These are phyloP conservation scores for Naganishia liquefaciens DNA, from an alignment of 1,284 basidiomycete species.

Conservation along the genomic window DNA sequence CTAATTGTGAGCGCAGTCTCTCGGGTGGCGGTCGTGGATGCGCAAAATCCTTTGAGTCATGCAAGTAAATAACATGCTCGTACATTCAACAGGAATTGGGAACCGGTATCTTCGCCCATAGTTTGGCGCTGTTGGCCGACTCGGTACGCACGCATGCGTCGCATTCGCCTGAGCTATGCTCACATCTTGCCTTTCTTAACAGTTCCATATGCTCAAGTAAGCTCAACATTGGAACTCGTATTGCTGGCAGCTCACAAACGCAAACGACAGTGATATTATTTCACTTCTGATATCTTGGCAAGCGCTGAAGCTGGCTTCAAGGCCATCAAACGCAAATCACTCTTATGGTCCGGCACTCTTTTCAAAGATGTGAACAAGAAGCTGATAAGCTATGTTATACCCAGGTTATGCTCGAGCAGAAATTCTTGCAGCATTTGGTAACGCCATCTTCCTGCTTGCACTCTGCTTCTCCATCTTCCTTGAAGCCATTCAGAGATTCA, in stretches of 20 bases:
- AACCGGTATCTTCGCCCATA: conserved; percentile 27
- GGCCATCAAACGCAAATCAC: conserved; percentile 26
- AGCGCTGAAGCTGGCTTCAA: conserved; percentile 76
- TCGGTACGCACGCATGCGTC: conserved; percentile 11
- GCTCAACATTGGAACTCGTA: neutral
- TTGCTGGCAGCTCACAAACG: neutral
- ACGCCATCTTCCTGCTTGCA: conserved; percentile 93
- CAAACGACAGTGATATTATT: conserved; percentile 76
- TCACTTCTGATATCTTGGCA: conserved; percentile 93
- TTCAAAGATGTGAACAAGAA: conserved; percentile 37
- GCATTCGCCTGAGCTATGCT: neutral
- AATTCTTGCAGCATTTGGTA: conserved; percentile 90
- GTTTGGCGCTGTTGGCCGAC: conserved; percentile 21
- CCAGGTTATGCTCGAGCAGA: conserved; percentile 81
- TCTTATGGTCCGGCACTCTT: conserved; percentile 30
- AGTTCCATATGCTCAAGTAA: conserved; percentile 85
- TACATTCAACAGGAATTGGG: conserved; percentile 13
- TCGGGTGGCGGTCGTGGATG: too few species aligned
- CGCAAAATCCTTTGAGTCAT: too few species aligned
- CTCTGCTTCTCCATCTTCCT: conserved; percentile 94
- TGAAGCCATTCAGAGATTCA: conserved; percentile 89
- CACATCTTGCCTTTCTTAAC: conserved; percentile 29
- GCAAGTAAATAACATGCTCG: conserved; percentile 37
- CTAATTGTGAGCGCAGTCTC: conserved; percentile 66
- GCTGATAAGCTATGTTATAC: conserved; percentile 60